A percentile compares a stretch with the other conserved stretches of the same genome.
phyloP scores from a whole-genome alignment of 768 basidiomycete species.

The Candolleomyces aberdarensis region DNA sequence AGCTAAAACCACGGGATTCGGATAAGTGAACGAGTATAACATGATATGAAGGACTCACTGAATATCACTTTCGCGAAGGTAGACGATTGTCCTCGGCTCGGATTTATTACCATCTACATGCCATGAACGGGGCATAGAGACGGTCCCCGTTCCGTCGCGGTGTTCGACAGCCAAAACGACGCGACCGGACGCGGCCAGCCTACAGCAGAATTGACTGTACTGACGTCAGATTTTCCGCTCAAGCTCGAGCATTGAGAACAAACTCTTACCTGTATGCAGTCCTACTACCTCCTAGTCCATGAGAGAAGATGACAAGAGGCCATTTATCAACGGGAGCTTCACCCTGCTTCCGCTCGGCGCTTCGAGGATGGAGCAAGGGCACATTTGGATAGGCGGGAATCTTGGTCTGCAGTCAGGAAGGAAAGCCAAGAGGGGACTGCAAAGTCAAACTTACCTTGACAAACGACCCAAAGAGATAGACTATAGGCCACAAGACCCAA shows the following conservation, averaged over 20 bases:
- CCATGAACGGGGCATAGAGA: constrained; percentile 37
- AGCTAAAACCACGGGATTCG: constrained; percentile 16
- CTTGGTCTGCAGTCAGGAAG: constrained; percentile 24
- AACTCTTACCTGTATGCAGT: constrained; percentile 60
- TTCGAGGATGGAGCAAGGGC: constrained; percentile 43
- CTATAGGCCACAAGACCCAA: constrained; percentile 48
- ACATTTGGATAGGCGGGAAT: constrained; percentile 58
- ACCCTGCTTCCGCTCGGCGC: constrained; percentile 8
- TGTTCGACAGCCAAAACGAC: constrained; percentile 85
- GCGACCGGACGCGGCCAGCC: constrained; percentile 73
- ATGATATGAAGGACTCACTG: constrained; percentile 33
- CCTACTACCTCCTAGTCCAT: constrained; percentile 74
- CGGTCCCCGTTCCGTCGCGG: constrained; percentile 73
- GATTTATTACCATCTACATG: constrained; percentile 22
- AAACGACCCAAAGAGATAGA: constrained; percentile 48
- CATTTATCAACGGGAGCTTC: constrained; percentile 35
- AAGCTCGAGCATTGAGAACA: neutral
- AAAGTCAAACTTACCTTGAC: constrained; percentile 35
- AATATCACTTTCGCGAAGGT: constrained; percentile 56
- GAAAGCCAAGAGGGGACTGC: neutral
- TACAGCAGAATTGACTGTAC: constrained; percentile 62
- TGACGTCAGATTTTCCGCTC: neutral
- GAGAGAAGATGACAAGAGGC: constrained; percentile 83
- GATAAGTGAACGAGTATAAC: neutral
- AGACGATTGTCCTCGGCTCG: constrained; percentile 34